Evolutionary conservation across 2,329 filamentous ascomycete species (phyloP), one percentile per base, ranked within the genome.

Genomic region (Stemphylium lycopersici): DNA sequence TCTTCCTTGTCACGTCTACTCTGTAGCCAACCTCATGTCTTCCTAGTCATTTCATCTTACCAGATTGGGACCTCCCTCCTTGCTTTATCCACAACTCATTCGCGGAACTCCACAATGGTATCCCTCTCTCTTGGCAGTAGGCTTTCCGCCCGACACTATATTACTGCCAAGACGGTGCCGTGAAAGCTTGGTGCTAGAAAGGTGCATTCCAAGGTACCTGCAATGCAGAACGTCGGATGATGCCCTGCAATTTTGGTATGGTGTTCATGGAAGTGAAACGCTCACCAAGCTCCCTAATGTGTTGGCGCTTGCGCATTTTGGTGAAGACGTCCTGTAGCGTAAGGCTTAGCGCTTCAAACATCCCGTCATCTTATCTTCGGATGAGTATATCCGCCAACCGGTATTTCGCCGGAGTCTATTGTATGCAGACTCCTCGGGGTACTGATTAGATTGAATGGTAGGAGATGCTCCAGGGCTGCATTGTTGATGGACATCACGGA

Each of bases 331-430:
- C 38, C 44, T 46, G 31, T 49, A 51, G 41, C 31, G 47, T 51
- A 63, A 42, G 56, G 58, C 61, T 62, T 58, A 61, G 55, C 41
- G 45, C 42, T 29, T 42, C 13, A 20, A 24, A 16, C 37, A 33
- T 48, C 47, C 22, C 33, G 39, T 48, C 33, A 48, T 47, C 24
- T 36, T 16, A 33, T 48, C 48, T 45, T 44, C 53, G 45, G 39
- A 47, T 20, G 37, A 49, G 44, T 58, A 43, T 46, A 26, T 56
- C 52, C 61, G 45, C 54, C 49, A 56, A 55, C 55, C 47, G 46
- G 37, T 42, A 47, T 52, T 60, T 56, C 41, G 26, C 58, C 51
- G 44, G 22, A 36, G 20, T 48, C 24, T 50, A 46, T 32, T 10
- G 22, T 41, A 20, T 45, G 6, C 38, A n/a, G 6, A 15, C 12